A percentile compares a stretch with the other conserved stretches of the same genome.
These are phyloP conservation scores for Xylaria longipes DNA, from an alignment of 495 filamentous ascomycete species.

Conservation along the genomic window DNA sequence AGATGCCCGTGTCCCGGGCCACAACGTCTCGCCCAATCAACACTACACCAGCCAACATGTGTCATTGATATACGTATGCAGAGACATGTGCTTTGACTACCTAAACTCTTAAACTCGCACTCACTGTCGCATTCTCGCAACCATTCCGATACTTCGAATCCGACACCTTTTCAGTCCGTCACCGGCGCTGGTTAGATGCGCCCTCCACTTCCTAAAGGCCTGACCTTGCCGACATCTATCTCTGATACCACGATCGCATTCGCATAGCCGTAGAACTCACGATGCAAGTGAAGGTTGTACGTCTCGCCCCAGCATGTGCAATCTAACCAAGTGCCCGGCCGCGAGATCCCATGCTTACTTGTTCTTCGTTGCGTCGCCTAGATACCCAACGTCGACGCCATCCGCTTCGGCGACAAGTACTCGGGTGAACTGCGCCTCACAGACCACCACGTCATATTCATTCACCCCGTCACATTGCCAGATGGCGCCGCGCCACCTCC, in stretches of 20 bases:
- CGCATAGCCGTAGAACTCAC: slow-evolving; percentile 1
- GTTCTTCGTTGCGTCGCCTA: slow-evolving; percentile 20
- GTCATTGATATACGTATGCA: not conserved
- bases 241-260: not conserved
- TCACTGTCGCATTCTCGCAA: not conserved
- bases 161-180: slow-evolving; percentile 7
- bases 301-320: slow-evolving; percentile 17
- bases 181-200: slow-evolving; percentile 17
- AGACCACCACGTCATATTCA: slow-evolving; percentile 41
- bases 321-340: not conserved
- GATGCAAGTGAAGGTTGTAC: slow-evolving; percentile 20
- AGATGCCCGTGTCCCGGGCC: not conserved
- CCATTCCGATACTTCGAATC: slow-evolving; percentile 3
- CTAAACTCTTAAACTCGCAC: not conserved
- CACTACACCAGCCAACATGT: not conserved
- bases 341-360: slow-evolving; percentile 7
- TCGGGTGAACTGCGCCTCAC: slow-evolving; percentile 42
- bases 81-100: slow-evolving; percentile 5
- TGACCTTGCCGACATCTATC: slow-evolving; percentile 1
- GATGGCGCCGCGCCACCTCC: slow-evolving; percentile 27
- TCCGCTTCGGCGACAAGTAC: slow-evolving; percentile 40
- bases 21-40: not conserved
- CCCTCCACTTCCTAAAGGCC: slow-evolving; percentile 11
- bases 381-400: slow-evolving; percentile 42
- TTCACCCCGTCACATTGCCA: slow-evolving; percentile 29